Percentiles rank a stretch among this genome's conserved stretches.
Evolutionary conservation across 2,329 filamentous ascomycete genomes (phyloP).

Genomic region (Colletotrichum gigasporum): DNA sequence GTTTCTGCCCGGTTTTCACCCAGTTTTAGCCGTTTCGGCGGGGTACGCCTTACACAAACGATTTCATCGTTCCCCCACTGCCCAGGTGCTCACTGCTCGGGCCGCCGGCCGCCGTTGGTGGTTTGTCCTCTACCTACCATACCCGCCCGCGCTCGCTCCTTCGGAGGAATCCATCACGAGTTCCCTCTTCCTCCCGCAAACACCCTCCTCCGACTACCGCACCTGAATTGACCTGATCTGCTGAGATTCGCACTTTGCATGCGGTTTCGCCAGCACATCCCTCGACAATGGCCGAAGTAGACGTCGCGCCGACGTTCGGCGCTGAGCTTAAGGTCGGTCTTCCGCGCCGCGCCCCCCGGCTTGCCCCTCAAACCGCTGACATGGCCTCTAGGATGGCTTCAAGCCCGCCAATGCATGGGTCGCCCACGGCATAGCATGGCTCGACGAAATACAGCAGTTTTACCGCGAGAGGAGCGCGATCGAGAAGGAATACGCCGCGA

Average conservation of each 20-base stretch:
- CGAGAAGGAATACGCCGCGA: constrained; percentile 95
- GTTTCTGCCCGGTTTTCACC: constrained; percentile 14
- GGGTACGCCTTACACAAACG: constrained; percentile 28
- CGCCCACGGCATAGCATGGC: constrained; percentile 87
- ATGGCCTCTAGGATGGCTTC: constrained; percentile 81
- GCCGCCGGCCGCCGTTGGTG: constrained; percentile 20
- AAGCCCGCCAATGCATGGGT: constrained; percentile 95
- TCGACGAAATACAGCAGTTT: constrained; percentile 96
- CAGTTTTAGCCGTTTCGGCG: constrained; percentile 30
- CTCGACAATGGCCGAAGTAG: constrained; percentile 78
- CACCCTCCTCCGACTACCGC: not conserved
- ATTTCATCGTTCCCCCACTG: constrained; percentile 8
- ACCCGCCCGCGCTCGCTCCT: constrained; percentile 18
- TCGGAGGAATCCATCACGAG: constrained; percentile 21
- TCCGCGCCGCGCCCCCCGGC: not conserved
- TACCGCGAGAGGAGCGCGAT: constrained; percentile 94
- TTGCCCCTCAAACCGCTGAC: constrained; percentile 29
- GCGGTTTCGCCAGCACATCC: constrained; percentile 12
- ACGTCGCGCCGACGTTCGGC: constrained; percentile 87
- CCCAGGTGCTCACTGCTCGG: constrained; percentile 22
- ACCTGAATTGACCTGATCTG: not conserved
- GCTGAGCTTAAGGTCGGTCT: constrained; percentile 85
- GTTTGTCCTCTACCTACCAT: constrained; percentile 19
- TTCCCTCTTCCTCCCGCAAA: not conserved
- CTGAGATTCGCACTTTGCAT: constrained; percentile 7